phyloP scores from a whole-genome alignment of 169 alveolate species.

The Cryptosporidium bovis region DNA sequence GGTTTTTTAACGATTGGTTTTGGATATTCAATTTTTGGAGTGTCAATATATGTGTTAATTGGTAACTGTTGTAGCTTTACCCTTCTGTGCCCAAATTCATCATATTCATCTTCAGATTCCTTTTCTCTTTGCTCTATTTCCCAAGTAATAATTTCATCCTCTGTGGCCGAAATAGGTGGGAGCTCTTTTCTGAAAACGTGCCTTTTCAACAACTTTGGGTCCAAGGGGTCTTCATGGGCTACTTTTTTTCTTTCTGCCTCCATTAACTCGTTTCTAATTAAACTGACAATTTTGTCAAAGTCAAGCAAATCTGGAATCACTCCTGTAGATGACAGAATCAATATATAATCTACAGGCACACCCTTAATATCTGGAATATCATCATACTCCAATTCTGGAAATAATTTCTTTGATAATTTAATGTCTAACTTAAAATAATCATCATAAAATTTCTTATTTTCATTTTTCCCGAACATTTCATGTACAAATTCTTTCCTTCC shows the following conservation, averaged over 20 bases:
- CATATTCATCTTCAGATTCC: conserved; percentile 44
- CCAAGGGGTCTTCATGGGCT: conserved; percentile 44
- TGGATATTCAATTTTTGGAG: conserved; percentile 6
- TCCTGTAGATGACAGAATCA: conserved; percentile 41
- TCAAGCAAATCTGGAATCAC: conserved; percentile 44
- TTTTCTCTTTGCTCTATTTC: conserved; percentile 66
- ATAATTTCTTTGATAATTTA: conserved; percentile 28
- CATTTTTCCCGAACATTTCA: conserved; percentile 14
- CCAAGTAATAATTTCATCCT: conserved; percentile 48
- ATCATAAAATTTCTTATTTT: neutral
- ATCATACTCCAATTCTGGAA: conserved; percentile 49
- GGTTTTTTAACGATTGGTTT: neutral
- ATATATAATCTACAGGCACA: conserved; percentile 35
- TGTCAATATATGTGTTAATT: neutral
- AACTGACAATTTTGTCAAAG: conserved; percentile 31
- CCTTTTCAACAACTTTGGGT: conserved; percentile 18
- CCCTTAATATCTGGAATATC: conserved; percentile 69
- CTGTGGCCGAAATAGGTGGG: conserved; percentile 66
- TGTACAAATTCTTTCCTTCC: conserved; percentile 14
- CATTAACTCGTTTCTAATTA: conserved; percentile 34
- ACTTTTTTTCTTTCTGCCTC: conserved; percentile 24
- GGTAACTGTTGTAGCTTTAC: conserved; percentile 30
- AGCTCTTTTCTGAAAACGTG: conserved; percentile 14
- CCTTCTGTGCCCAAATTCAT: conserved; percentile 35
- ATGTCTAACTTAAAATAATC: conserved; percentile 17